Evolutionary conservation across 1,284 basidiomycete genomes (phyloP), one percentile per base, ranked within the genome.

Genomic region (Apiotrichum siamense): DNA sequence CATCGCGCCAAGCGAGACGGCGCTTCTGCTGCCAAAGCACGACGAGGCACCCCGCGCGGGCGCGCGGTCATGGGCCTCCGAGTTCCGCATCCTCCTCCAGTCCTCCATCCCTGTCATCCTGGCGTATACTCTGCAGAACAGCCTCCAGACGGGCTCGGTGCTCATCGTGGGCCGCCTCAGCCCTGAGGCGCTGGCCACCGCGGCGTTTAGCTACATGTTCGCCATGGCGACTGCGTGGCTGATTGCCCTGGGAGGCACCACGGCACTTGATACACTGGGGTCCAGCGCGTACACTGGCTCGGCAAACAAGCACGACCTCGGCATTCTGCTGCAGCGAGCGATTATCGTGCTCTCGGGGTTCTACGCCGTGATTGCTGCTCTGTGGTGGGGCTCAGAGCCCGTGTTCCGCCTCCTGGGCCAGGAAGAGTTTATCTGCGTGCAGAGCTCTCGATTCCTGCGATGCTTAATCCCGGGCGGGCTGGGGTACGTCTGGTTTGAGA

Each of bases 221-320:
- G 45, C 45, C 18, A 47, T 47, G 45, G 45, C 45, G 10, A 47
- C 45, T 7, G 45, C 45, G 20, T 47, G 45, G 45, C 36, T 47
- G 2, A 47, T 47, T 20, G 45, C 36, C 11, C 27, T 47, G 7
- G 45, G 45, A 9, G 45, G 45, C 45, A 47, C 45, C 9, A 47
- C 45, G 4, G 45, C 45, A 2, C 45, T 47, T 27, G 45, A 47
- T 27, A 47, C 45, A 1, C 36, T 47, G 10, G 45, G 45, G 2
- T 31, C 26, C 12, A 38, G 35, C 18, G 45, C 45, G 11, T 47
- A 38, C 20, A 47, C 45, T 11, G 45, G 35, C 36, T 47, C 45
- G 26, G 10, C 27, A 20, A 47, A 47, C 45, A 47, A 47, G 36
- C 27, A 39, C 27, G 45, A 47, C 36, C 45, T 47, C 12, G 45